phyloP scores from a whole-genome alignment of 208 protist genomes.

The Crithidia acanthocephali region DNA sequence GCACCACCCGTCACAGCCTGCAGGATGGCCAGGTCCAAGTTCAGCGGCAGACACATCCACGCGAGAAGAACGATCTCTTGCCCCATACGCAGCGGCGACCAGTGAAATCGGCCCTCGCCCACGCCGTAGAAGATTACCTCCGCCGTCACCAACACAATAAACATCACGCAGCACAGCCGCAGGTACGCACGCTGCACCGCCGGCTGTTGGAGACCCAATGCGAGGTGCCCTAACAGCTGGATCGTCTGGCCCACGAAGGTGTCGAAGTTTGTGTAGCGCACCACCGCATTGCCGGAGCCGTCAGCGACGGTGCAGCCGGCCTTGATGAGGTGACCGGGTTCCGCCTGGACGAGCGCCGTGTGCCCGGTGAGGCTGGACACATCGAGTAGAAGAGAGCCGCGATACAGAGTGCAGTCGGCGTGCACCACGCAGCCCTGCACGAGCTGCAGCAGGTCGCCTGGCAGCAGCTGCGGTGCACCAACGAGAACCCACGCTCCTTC shows the following conservation, averaged over 20 bases:
- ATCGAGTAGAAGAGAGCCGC: slow-evolving; percentile 78
- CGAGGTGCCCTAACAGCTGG: slow-evolving; percentile 52
- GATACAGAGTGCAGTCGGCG: slow-evolving; percentile 84
- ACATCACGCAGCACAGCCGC: not conserved
- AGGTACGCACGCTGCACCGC: slow-evolving; percentile 15
- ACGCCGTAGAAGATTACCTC: slow-evolving; percentile 16
- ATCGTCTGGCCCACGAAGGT: slow-evolving; percentile 92
- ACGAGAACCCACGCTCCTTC: slow-evolving; percentile 75
- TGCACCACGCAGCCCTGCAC: slow-evolving; percentile 82
- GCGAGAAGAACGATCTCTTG: slow-evolving; percentile 36
- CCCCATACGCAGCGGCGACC: slow-evolving; percentile 14
- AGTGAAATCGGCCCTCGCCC: slow-evolving; percentile 1
- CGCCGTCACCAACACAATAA: slow-evolving; percentile 9
- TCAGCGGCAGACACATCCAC: slow-evolving; percentile 40
- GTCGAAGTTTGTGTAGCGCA: slow-evolving; percentile 79
- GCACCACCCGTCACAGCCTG: slow-evolving; percentile 75
- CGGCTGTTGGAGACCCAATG: slow-evolving; percentile 10
- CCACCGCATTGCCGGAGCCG: slow-evolving; percentile 48
- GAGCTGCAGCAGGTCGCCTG: slow-evolving; percentile 91
- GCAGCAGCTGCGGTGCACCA: slow-evolving; percentile 72
- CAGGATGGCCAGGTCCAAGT: slow-evolving; percentile 54
- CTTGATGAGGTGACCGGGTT: slow-evolving; percentile 70
- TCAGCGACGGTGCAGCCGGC: slow-evolving; percentile 76
- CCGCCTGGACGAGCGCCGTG: slow-evolving; percentile 82
- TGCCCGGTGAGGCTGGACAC: slow-evolving; percentile 89